phyloP scores from a whole-genome alignment of 192 early-diverging fungal genomes.

The Coemansia sp. region DNA sequence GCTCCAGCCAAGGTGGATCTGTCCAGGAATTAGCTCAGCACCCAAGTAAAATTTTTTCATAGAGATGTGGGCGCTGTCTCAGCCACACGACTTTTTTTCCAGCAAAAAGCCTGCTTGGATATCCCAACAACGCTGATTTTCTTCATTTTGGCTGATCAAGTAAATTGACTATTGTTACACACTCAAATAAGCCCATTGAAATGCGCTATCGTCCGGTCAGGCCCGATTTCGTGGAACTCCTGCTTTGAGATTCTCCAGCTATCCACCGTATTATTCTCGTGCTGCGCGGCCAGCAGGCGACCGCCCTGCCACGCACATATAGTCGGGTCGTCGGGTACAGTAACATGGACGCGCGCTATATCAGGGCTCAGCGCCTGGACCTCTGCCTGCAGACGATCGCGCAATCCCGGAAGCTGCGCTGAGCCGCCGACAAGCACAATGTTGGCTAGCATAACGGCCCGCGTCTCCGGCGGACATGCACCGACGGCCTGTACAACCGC shows the following conservation, averaged over 20 bases:
- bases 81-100: too few species aligned
- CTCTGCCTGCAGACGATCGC: slow-evolving; percentile 91
- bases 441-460: slow-evolving; percentile 87
- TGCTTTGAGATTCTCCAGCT: slow-evolving; percentile 26
- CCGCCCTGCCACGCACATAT: slow-evolving; percentile 32
- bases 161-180: too few species aligned
- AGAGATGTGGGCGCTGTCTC: too few species aligned
- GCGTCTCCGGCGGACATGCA: slow-evolving; percentile 88
- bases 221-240: slow-evolving; percentile 38
- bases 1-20: too few species aligned
- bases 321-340: slow-evolving; percentile 7
- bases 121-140: too few species aligned
- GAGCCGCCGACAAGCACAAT: slow-evolving; percentile 91
- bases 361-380: slow-evolving; percentile 85
- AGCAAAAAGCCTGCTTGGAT: too few species aligned
- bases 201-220: slow-evolving; percentile 23
- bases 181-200: slow-evolving; percentile 19
- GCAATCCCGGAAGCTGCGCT: slow-evolving; percentile 90
- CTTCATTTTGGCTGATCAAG: too few species aligned
- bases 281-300: slow-evolving; percentile 4
- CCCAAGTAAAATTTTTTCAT: too few species aligned
- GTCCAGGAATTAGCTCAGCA: too few species aligned
- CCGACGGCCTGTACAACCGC: slow-evolving; percentile 89
- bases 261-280: background rate
- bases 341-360: slow-evolving; percentile 6